Conservation (phyloP, 1,139 yeast genomes). For the Maudiozyma humilis region DNA sequence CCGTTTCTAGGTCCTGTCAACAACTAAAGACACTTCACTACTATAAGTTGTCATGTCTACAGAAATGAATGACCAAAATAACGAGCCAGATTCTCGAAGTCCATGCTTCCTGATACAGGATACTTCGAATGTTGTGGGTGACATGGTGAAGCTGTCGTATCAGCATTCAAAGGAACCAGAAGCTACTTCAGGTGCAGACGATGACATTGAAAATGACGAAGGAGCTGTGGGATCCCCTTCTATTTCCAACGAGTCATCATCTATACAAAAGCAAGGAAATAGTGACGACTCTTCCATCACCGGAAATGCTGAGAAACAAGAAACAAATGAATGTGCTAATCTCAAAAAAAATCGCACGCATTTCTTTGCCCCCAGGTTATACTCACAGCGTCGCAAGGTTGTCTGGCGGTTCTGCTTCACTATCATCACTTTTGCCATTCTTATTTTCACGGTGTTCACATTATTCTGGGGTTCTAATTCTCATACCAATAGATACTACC, state of each 20-base stretch:
- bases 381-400: conserved; percentile 5
- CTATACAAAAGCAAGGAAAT: no score
- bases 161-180: background rate
- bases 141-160: conserved; percentile 2
- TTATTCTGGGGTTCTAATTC: conserved; percentile 19
- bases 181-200: background rate
- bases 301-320: background rate
- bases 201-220: no score
- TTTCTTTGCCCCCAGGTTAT: conserved; percentile 6
- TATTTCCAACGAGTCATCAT: no score
- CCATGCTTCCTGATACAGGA: conserved; percentile 1
- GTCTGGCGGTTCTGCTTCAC: conserved; percentile 2
- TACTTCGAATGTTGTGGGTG: conserved; percentile 1
- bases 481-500: conserved; percentile 8
- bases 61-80: background rate
- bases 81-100: background rate
- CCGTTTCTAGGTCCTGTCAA: no score
- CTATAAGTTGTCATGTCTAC: no score
- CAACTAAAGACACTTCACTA: no score
- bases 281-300: no score
- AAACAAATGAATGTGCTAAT: background rate
- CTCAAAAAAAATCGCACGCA: background rate
- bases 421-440: conserved; percentile 3
- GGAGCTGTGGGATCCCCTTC: no score
- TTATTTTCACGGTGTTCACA: conserved; percentile 11